These are phyloP conservation scores for Gossypium davidsonii DNA, from an alignment of 441 rosid species.

Conservation along the genomic window DNA sequence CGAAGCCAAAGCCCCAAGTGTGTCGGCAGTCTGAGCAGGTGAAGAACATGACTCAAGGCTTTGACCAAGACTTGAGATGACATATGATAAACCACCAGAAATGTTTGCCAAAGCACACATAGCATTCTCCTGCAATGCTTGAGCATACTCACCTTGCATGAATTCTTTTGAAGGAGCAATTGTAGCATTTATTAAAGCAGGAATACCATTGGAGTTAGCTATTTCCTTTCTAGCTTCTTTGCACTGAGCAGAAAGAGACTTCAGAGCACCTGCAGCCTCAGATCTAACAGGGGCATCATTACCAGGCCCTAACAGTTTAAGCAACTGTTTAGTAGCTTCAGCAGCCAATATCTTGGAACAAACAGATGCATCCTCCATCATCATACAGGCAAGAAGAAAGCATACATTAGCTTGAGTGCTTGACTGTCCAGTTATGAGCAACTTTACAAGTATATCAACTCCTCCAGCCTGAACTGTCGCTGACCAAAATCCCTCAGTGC, in stretches of 20 bases:
- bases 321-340: slow-evolving; percentile 82
- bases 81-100: slow-evolving; percentile 95
- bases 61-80: slow-evolving; percentile 98
- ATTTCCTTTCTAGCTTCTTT: slow-evolving; percentile 93
- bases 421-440: slow-evolving; percentile 79
- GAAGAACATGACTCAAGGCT: slow-evolving; percentile 99
- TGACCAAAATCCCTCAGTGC: slow-evolving; percentile 93
- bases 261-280: slow-evolving; percentile 97
- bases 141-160: slow-evolving; percentile 99
- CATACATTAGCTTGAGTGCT: slow-evolving; percentile 86
- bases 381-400: slow-evolving; percentile 95
- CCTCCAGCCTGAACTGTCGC: slow-evolving; percentile 94
- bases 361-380: slow-evolving; percentile 90
- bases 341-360: slow-evolving; percentile 85
- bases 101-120: slow-evolving; percentile 99
- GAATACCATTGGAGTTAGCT: slow-evolving; percentile 88
- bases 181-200: slow-evolving; percentile 87
- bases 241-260: slow-evolving; percentile 89
- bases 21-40: slow-evolving; percentile 94
- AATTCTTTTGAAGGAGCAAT: slow-evolving; percentile 99
- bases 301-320: slow-evolving; percentile 86
- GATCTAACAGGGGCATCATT: slow-evolving; percentile 97
- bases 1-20: slow-evolving; percentile 97
- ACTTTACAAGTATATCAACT: slow-evolving; percentile 90
- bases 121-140: slow-evolving; percentile 97